Evolutionary conservation across 805 yeast genomes (phyloP), one percentile per base, ranked within the genome.

Genomic region (Ogataea trehalophila): DNA sequence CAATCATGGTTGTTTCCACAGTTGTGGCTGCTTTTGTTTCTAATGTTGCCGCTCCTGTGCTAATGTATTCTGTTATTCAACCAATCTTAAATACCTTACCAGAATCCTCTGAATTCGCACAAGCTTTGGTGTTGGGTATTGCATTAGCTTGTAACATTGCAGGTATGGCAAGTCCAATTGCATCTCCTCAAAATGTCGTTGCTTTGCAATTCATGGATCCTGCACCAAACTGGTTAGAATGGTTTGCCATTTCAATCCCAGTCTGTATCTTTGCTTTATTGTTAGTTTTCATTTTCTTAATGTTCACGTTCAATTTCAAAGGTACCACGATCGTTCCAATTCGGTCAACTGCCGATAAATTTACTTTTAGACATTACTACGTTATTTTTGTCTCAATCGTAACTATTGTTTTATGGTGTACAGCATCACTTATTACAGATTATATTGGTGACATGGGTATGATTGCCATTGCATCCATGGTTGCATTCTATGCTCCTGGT

Each of bases 91-190:
- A 96, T 59, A 87, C 95, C 0, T 69, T 91, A 39, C 95, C 96
- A 18, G 80, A 85, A 42, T 81, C 81, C 13, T 83, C 91, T 20
- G 76, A 81, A 4, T 88, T 89, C 58, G 87, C 87, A 7, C 85
- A 87, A 61, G 89, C 96, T 2, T 73, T 92, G 57, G 85, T 92
- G 43, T 69, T 92, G 41, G 98, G 97, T 39, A 86, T 92, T 56
- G 98, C 98, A 0, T 71, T 92, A 47, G 95, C 98, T 2, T 85
- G 96, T 7, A 89, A 92, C 62, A 73, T 92, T 42, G 98, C 96
- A 20, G 99, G 99, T 54, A 92, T 91, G 95, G 85, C 96, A 0
- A 88, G 96, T 4, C 99, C 99, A 7, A 92, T 92, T 60, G 91
- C 97, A 1, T 88, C 97, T 3, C 99, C 99, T 1, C 99, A 92